Evolutionary conservation across 176 grass and related monocot species (phyloP).

Genomic region (Metroxylon sagu): DNA sequence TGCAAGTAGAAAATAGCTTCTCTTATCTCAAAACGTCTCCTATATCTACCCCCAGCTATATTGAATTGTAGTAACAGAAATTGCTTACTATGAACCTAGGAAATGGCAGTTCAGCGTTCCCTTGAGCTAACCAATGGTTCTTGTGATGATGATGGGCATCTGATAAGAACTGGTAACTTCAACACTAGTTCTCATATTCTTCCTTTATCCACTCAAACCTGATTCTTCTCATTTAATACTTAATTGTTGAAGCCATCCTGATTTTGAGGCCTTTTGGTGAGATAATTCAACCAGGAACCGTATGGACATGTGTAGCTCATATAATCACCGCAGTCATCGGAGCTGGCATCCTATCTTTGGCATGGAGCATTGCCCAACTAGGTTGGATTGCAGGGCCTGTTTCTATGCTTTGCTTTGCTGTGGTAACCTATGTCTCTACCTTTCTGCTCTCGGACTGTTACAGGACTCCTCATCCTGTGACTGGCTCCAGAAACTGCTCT

Average conservation of each 20-base stretch:
- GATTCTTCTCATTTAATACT: neutral
- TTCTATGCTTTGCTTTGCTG: slow-evolving; percentile 48
- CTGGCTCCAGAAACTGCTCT: slow-evolving; percentile 41
- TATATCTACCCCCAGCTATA: too few species aligned
- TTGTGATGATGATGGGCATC: slow-evolving; percentile 13
- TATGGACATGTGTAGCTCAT: slow-evolving; percentile 63
- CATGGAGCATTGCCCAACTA: slow-evolving; percentile 61
- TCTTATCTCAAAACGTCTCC: too few species aligned
- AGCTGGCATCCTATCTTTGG: slow-evolving; percentile 48
- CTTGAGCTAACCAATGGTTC: slow-evolving; percentile 19
- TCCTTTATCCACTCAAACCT: neutral
- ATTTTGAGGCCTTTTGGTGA: neutral
- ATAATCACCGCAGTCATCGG: slow-evolving; percentile 66
- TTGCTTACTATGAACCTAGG: neutral
- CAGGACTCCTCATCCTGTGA: slow-evolving; percentile 35
- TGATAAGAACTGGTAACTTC: slow-evolving; percentile 30
- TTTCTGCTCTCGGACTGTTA: slow-evolving; percentile 48
- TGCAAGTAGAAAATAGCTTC: too few species aligned
- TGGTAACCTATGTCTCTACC: slow-evolving; percentile 55
- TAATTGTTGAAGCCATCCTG: neutral
- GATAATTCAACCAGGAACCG: slow-evolving; percentile 21
- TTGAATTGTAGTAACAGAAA: too few species aligned
- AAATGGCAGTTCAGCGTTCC: slow-evolving; percentile 33
- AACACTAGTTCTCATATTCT: neutral
- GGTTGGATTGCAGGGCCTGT: slow-evolving; percentile 38